Evolutionary conservation across 2,329 filamentous ascomycete genomes (phyloP), one percentile per base, ranked within the genome.

Genomic region (Rhytidhysteron rufulum): DNA sequence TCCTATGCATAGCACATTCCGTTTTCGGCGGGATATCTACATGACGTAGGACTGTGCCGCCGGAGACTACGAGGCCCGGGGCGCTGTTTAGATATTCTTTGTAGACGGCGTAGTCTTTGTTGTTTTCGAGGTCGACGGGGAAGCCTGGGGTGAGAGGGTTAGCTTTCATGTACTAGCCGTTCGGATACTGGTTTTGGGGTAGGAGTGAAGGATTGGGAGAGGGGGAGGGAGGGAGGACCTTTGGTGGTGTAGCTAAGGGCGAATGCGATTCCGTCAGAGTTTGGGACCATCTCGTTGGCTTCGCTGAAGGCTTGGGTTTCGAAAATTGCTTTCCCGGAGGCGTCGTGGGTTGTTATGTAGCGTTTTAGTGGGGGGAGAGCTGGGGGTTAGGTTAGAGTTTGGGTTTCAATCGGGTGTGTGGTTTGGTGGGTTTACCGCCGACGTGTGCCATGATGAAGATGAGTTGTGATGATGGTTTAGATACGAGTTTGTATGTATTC

Each of bases 201-300:
- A n/a, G n/a, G n/a, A n/a, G n/a, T n/a, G n/a, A n/a, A n/a, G n/a
- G n/a, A n/a, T n/a, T n/a, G n/a, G n/a, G n/a, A n/a, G n/a, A n/a
- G n/a, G n/a, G n/a, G n/a, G n/a, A n/a, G n/a, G n/a, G n/a, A n/a
- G n/a, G n/a, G n/a, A n/a, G n/a, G n/a, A n/a, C 13, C 24, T 34
- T 69, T 66, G 4, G 76, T 72, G 6, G 70, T 69, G 57, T 77
- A 79, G 42, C 64, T 66, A 22, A 77, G 68, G 21, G 64, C 66
- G 49, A 77, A 77, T 13, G 62, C 63, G 24, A 73, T 68, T 29
- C 69, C 68, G 46, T 72, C 68, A 45, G 55, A 66, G 55, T 60
- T 66, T 54, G 50, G 44, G 47, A 51, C 53, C 60, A 65, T 62
- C 22, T 53, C 57, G 42, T 51, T 60, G 39, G 63, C 62, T 25